Evolutionary conservation across 2,329 filamentous ascomycete species (phyloP).

Genomic region (Ceratocystis harringtonii): DNA sequence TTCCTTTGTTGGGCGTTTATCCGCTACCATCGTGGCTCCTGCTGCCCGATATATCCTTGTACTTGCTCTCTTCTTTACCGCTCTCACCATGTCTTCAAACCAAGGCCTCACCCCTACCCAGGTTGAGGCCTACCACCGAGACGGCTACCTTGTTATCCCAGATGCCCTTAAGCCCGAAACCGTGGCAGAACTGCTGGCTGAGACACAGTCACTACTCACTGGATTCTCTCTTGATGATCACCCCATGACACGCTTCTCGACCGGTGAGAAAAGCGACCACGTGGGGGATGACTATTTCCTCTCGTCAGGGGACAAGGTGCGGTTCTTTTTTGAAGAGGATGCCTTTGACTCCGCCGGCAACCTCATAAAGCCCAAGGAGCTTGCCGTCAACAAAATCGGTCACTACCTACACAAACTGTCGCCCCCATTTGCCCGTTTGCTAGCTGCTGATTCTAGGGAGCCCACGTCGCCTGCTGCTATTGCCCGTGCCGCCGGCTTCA

Average conservation of each 20-base stretch:
- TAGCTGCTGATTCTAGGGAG: slow-evolving; percentile 35
- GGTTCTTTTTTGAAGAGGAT: slow-evolving; percentile 96
- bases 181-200: slow-evolving; percentile 51
- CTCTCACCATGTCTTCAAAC: slow-evolving; percentile 3
- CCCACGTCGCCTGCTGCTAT: slow-evolving; percentile 41
- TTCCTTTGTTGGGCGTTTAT: too few species aligned
- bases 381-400: slow-evolving; percentile 80
- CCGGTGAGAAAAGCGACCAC: slow-evolving; percentile 59
- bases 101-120: slow-evolving; percentile 56
- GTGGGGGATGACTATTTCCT: slow-evolving; percentile 95
- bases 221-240: slow-evolving; percentile 67
- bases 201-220: slow-evolving; percentile 60
- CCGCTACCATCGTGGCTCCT: too few species aligned
- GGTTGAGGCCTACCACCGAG: slow-evolving; percentile 54
- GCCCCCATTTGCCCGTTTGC: slow-evolving; percentile 45
- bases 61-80: neutral
- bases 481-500: slow-evolving; percentile 56
- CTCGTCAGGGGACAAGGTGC: slow-evolving; percentile 72
- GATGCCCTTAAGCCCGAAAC: slow-evolving; percentile 54
- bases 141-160: slow-evolving; percentile 84
- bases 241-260: slow-evolving; percentile 87
- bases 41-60: too few species aligned
- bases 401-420: slow-evolving; percentile 61
- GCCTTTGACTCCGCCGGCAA: slow-evolving; percentile 54
- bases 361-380: slow-evolving; percentile 63